Conservation (phyloP, 2,329 filamentous ascomycete genomes). For the Sporothrix brunneoviolacea region DNA sequence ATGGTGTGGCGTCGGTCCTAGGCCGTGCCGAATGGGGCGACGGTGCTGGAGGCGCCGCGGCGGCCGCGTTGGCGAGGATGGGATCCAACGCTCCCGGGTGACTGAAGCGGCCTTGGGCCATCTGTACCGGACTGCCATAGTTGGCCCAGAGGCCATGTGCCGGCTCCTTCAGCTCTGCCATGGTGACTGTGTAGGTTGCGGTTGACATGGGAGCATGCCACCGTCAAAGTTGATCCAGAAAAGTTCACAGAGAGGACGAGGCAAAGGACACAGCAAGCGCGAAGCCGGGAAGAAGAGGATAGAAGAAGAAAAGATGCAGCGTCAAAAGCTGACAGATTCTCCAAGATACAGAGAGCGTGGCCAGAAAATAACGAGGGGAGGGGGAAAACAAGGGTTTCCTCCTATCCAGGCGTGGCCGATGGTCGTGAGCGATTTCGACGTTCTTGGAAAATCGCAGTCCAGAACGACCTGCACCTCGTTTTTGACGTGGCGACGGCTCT, state of each 20-base stretch:
- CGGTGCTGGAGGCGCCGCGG: constrained; percentile 28
- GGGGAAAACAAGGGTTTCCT: not conserved
- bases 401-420: not conserved
- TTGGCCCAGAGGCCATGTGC: constrained; percentile 52
- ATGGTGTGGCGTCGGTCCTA: constrained; percentile 41
- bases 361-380: not conserved
- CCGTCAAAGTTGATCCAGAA: not conserved
- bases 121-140: constrained; percentile 49
- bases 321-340: not conserved
- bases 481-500: not conserved
- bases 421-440: not conserved
- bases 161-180: constrained; percentile 59
- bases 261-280: not conserved
- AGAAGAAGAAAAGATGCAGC: not conserved
- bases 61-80: constrained; percentile 32
- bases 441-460: not conserved
- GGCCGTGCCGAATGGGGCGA: constrained; percentile 42
- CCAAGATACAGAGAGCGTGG: not conserved
- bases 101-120: constrained; percentile 43
- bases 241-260: not conserved
- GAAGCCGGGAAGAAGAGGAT: not conserved
- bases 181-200: constrained; percentile 54
- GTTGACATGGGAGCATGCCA: constrained; percentile 55
- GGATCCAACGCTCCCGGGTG: constrained; percentile 40
- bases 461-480: not conserved